phyloP scores from a whole-genome alignment of 441 rosid species.

The Capsella rubella region DNA sequence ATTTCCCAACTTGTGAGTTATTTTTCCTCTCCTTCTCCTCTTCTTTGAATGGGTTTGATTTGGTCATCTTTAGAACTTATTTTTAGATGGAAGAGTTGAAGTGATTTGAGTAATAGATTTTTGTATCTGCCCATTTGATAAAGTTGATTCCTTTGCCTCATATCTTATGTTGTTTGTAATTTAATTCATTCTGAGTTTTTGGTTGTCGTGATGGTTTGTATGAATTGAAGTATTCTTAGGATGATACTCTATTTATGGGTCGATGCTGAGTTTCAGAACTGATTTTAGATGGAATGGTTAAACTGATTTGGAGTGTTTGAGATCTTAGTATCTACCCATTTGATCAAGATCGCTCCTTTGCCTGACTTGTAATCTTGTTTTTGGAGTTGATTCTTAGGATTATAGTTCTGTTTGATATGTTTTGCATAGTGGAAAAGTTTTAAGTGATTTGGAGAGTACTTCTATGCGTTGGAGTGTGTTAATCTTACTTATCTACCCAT shows the following conservation, averaged over 20 bases:
- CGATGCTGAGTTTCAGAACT: not conserved
- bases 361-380: not conserved
- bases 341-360: not conserved
- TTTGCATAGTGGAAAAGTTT: no score
- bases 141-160: not conserved
- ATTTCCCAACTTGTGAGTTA: conserved; percentile 77
- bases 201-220: not conserved
- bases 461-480: no score
- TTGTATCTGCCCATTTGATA: not conserved
- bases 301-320: not conserved
- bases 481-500: no score
- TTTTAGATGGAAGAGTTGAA: not conserved
- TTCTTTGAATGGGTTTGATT: not conserved
- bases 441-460: no score
- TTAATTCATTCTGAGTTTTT: not conserved
- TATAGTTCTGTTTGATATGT: no score
- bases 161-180: conserved; percentile 9
- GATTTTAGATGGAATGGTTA: conserved; percentile 8
- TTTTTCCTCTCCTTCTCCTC: conserved; percentile 3
- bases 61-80: not conserved
- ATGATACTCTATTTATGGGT: not conserved
- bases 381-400: not conserved
- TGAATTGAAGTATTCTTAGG: not conserved
- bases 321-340: not conserved
- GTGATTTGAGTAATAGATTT: not conserved